These are phyloP conservation scores for Calonectria montana DNA, from an alignment of 2,329 filamentous ascomycete species.

Conservation along the genomic window DNA sequence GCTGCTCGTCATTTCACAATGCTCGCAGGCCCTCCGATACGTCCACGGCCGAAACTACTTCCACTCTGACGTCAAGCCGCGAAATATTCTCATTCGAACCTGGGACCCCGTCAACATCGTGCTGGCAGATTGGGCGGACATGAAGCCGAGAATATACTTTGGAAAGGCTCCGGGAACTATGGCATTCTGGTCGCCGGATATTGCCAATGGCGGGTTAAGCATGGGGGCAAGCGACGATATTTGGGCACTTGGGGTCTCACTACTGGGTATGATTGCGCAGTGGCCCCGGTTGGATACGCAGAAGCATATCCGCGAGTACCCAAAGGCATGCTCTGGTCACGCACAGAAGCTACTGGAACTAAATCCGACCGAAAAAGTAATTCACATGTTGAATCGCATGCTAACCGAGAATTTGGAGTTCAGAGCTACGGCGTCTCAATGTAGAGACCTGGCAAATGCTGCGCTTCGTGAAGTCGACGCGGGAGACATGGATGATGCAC, in stretches of 20 bases:
- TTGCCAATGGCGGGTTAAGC: constrained; percentile 32
- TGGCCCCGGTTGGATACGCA: constrained; percentile 35
- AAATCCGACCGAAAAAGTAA: constrained; percentile 41
- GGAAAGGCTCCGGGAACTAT: constrained; percentile 39
- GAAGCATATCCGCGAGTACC: constrained; percentile 37
- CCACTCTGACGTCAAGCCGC: constrained; percentile 48
- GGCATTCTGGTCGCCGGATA: constrained; percentile 46
- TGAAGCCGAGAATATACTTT: constrained; percentile 28
- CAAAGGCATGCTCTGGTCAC: constrained; percentile 39
- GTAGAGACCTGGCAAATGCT: constrained; percentile 22
- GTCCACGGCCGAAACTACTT: constrained; percentile 39
- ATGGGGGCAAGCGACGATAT: constrained; percentile 46
- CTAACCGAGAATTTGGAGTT: constrained; percentile 31
- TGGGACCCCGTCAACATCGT: constrained; percentile 44
- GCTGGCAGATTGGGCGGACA: constrained; percentile 47
- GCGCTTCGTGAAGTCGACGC: neutral
- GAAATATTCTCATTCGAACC: constrained; percentile 46
- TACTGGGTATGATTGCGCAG: constrained; percentile 46
- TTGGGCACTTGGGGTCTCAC: constrained; percentile 48
- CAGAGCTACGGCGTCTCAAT: constrained; percentile 36
- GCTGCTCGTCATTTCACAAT: constrained; percentile 37
- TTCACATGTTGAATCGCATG: constrained; percentile 36
- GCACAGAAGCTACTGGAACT: constrained; percentile 32
- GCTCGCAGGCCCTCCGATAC: constrained; percentile 40
- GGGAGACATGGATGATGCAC: neutral